phyloP scores from a whole-genome alignment of 306 rosid species.

The Gastrolobium bilobum region DNA sequence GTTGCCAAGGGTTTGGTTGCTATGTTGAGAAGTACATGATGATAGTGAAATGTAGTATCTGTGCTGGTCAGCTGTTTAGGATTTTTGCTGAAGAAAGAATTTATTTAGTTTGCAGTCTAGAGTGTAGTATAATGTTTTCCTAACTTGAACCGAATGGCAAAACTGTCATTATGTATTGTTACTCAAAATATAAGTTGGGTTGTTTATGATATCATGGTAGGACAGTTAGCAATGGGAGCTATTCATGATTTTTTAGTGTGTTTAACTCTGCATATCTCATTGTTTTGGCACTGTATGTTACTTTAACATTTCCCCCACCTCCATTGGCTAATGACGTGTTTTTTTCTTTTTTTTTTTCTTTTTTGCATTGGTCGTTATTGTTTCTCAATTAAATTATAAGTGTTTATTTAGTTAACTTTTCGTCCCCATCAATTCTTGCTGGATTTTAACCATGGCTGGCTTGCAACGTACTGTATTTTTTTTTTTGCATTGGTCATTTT shows the following conservation, averaged over 20 bases:
- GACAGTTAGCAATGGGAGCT: not conserved
- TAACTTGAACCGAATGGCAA: constrained; percentile 19
- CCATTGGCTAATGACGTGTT: not conserved
- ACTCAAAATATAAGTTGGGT: not conserved
- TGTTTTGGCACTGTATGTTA: constrained; percentile 35
- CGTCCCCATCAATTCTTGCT: not conserved
- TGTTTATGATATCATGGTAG: constrained; percentile 22
- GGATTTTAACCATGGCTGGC: constrained; percentile 46
- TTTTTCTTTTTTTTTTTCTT: not conserved
- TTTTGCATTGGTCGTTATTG: not conserved
- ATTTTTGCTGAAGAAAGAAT: constrained; percentile 20
- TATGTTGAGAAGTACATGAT: constrained; percentile 20
- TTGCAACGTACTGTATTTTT: not conserved
- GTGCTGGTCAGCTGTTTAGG: constrained; percentile 39
- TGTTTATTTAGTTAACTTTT: not conserved
- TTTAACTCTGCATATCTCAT: constrained; percentile 8
- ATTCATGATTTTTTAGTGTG: not conserved
- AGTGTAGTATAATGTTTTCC: not conserved
- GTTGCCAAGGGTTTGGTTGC: constrained; percentile 35
- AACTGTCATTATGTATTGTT: constrained; percentile 17
- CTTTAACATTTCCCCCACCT: constrained; percentile 9
- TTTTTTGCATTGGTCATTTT: not conserved
- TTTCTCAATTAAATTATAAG: constrained; percentile 14
- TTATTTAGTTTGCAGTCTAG: not conserved
- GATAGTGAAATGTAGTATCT: constrained; percentile 40